phyloP scores from a whole-genome alignment of 1,284 basidiomycete genomes.

The Ceratobasidium sp. region DNA sequence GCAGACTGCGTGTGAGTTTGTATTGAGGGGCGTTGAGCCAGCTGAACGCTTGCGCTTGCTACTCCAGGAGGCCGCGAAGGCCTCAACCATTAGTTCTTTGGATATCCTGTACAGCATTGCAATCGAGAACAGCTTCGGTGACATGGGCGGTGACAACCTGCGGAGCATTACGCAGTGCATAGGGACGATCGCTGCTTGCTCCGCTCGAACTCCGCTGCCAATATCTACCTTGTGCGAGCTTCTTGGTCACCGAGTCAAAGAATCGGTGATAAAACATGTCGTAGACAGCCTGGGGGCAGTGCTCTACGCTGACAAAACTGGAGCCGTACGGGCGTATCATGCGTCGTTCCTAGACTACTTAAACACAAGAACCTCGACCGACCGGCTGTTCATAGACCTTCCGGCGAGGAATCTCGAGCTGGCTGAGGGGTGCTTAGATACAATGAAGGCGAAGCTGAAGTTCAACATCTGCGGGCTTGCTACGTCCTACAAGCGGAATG shows the following conservation, averaged over 20 bases:
- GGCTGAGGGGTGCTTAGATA: slow-evolving; percentile 4
- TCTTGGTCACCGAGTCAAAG: not conserved
- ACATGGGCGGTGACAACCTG: not conserved
- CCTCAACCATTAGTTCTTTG: not conserved
- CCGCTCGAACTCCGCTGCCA: not conserved
- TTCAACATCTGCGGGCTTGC: slow-evolving; percentile 20
- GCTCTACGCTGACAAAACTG: slow-evolving; percentile 11
- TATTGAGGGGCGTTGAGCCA: not conserved
- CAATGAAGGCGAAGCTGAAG: slow-evolving; percentile 15
- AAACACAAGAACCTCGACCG: not conserved
- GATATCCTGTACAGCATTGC: not conserved
- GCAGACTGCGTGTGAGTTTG: slow-evolving; percentile 12
- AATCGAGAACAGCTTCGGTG: not conserved
- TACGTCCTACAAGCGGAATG: slow-evolving; percentile 14
- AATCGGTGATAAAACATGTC: not conserved
- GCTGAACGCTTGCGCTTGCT: not conserved
- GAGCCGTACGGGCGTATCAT: slow-evolving; percentile 35
- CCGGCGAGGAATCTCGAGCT: slow-evolving; percentile 3
- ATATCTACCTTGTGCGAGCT: not conserved
- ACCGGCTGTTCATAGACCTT: not conserved
- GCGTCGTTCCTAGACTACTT: slow-evolving; percentile 39
- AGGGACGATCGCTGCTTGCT: not conserved
- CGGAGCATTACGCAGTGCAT: not conserved
- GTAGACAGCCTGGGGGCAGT: slow-evolving; percentile 27
- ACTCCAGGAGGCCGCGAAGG: not conserved